Conservation (phyloP, 768 basidiomycete species). For the Mrakia blollopis region DNA sequence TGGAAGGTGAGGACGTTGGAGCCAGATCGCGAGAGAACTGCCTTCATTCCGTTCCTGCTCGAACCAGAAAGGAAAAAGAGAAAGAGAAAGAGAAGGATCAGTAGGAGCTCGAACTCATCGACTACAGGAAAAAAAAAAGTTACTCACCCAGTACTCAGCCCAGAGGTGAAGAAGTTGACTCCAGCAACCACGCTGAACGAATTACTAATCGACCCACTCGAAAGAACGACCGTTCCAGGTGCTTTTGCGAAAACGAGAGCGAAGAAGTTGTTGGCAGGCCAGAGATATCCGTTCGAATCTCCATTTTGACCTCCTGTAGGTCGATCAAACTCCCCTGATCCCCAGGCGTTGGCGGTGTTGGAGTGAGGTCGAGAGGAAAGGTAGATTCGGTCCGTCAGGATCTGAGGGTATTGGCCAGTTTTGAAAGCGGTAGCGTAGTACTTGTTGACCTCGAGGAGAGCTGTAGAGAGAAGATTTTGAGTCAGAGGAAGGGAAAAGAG, state of each 20-base stretch:
- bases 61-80: no score
- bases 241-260: constrained; percentile 38
- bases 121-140: no score
- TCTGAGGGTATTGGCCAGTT: constrained; percentile 40
- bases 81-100: neutral
- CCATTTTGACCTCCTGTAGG: constrained; percentile 44
- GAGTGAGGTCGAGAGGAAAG: constrained; percentile 43
- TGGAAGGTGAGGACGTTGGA: neutral
- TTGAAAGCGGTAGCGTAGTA: constrained; percentile 42
- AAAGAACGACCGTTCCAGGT: constrained; percentile 36
- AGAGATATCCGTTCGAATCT: neutral
- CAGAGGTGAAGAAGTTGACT: neutral
- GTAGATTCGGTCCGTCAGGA: constrained; percentile 37
- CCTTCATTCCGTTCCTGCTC: neutral
- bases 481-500: no score
- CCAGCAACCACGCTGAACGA: neutral
- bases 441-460: constrained; percentile 22
- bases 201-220: constrained; percentile 28
- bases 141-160: neutral
- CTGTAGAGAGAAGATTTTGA: neutral
- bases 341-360: constrained; percentile 50
- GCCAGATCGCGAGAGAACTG: neutral
- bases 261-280: constrained; percentile 41
- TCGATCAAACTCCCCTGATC: constrained; percentile 52
- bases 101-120: neutral